These are phyloP conservation scores for Kluyveromyces wickerhamii DNA, from an alignment of 805 yeast species.

Conservation along the genomic window DNA sequence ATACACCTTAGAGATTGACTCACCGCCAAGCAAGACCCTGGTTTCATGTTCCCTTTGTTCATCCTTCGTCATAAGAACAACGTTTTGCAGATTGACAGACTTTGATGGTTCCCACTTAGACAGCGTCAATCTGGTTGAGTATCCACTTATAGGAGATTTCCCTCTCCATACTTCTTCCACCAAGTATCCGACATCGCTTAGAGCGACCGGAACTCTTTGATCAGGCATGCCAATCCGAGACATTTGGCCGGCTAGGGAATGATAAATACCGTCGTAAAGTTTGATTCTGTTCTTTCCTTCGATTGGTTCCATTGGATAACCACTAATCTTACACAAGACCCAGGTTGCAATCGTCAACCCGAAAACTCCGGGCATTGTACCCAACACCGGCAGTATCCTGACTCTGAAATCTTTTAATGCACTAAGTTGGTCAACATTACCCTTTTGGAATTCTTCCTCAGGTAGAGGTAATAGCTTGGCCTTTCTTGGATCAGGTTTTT, in stretches of 20 bases:
- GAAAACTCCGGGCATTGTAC: conserved; percentile 95
- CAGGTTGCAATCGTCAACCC: conserved; percentile 87
- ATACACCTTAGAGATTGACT: conserved; percentile 56
- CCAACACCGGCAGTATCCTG: conserved; percentile 88
- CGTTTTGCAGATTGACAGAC: conserved; percentile 64
- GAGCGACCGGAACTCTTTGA: conserved; percentile 66
- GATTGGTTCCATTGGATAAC: conserved; percentile 84
- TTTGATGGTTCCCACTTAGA: conserved; percentile 75
- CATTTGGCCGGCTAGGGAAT: conserved; percentile 81
- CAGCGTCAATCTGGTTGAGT: conserved; percentile 68
- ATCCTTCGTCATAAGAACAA: conserved; percentile 81
- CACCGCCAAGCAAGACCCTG: conserved; percentile 63
- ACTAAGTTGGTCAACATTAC: conserved; percentile 78
- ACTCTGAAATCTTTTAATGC: conserved; percentile 88
- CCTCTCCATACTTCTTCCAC: conserved; percentile 92
- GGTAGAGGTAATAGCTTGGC: conserved; percentile 81
- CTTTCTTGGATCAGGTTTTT: conserved; percentile 93
- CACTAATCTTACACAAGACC: conserved; percentile 69
- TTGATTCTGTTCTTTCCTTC: conserved; percentile 86
- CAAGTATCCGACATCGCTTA: conserved; percentile 69
- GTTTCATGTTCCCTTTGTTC: conserved; percentile 79
- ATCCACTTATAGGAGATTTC: conserved; percentile 79
- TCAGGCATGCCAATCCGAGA: conserved; percentile 64
- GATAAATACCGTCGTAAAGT: conserved; percentile 74
- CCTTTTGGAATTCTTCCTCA: conserved; percentile 71